Percentiles rank a stretch among this genome's conserved stretches.
phyloP scores from a whole-genome alignment of 352 stramenopile genomes.

The Blastocystis sp. region DNA sequence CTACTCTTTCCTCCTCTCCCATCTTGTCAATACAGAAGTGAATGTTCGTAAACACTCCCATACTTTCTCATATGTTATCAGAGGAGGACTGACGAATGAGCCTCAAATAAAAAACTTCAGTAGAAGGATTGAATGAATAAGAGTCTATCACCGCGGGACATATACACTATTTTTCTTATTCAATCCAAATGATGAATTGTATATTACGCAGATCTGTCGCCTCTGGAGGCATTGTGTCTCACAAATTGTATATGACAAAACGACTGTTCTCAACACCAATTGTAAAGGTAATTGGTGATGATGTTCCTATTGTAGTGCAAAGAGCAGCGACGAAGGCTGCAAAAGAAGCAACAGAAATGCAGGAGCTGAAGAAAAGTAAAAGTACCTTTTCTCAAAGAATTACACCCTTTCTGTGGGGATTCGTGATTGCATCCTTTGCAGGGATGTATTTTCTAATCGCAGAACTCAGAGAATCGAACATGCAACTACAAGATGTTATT shows the following conservation, averaged over 20 bases:
- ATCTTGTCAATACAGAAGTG: constrained; percentile 28
- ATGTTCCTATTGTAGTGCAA: not conserved
- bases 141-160: not conserved
- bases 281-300: constrained; percentile 1
- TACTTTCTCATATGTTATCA: not conserved
- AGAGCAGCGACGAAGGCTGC: not conserved
- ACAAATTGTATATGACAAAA: not conserved
- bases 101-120: too few species aligned
- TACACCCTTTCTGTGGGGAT: constrained; percentile 33
- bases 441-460: constrained; percentile 34
- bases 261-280: not conserved
- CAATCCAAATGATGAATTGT: not conserved
- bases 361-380: constrained; percentile 15
- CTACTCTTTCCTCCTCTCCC: not conserved
- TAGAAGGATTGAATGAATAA: not conserved
- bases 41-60: not conserved
- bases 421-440: not conserved
- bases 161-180: not conserved
- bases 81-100: not conserved
- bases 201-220: not conserved
- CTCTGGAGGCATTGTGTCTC: not conserved
- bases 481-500: not conserved
- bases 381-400: constrained; percentile 48
- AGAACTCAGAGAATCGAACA: constrained; percentile 7
- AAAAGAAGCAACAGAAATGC: not conserved